These are phyloP conservation scores for Alectoria sarmentosa DNA, from an alignment of 495 filamentous ascomycete genomes.

Conservation along the genomic window DNA sequence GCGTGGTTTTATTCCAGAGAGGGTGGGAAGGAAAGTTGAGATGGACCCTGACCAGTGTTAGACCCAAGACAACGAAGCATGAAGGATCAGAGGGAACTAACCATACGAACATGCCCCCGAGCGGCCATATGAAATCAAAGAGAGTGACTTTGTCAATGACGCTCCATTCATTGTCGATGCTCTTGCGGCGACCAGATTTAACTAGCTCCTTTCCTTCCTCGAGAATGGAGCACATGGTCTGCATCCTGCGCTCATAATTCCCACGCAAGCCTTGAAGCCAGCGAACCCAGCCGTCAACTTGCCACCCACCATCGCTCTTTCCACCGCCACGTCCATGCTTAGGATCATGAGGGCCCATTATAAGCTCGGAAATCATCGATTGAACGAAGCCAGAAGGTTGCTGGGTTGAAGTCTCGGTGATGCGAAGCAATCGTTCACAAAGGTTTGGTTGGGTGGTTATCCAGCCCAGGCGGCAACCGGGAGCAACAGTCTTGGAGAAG, in stretches of 20 bases:
- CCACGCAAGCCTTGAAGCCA: constrained; percentile 81
- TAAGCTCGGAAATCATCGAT: constrained; percentile 63
- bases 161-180: constrained; percentile 50
- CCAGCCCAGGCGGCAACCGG: constrained; percentile 72
- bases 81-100: background rate
- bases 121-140: constrained; percentile 67
- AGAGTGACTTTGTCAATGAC: constrained; percentile 63
- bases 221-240: constrained; percentile 61
- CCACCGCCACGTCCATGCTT: constrained; percentile 34
- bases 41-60: constrained; percentile 34
- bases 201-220: constrained; percentile 56
- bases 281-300: constrained; percentile 76
- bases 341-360: constrained; percentile 58
- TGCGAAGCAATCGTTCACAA: constrained; percentile 62
- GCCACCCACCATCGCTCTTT: constrained; percentile 54
- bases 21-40: constrained; percentile 66
- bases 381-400: constrained; percentile 88
- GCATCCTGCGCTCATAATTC: constrained; percentile 77
- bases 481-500: constrained; percentile 76
- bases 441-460: constrained; percentile 72
- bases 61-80: background rate
- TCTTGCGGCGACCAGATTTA: constrained; percentile 35
- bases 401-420: constrained; percentile 68
- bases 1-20: constrained; percentile 43
- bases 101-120: constrained; percentile 95